Evolutionary conservation across 1,284 basidiomycete genomes (phyloP).

Genomic region (Ceratorhiza oryzae-sativae): DNA sequence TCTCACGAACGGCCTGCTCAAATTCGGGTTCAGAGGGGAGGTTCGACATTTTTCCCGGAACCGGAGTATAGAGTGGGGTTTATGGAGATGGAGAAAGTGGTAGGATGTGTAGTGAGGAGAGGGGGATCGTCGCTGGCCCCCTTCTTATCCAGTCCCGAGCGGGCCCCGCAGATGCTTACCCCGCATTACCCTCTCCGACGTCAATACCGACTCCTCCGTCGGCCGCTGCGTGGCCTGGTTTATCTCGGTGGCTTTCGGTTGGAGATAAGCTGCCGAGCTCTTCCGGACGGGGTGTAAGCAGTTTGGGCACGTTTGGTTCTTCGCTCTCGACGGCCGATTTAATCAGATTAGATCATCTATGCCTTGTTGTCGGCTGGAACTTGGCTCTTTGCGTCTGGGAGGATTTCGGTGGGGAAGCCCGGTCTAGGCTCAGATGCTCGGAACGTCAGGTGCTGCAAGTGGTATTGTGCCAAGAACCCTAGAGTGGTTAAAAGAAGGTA

Average conservation of each 20-base stretch:
- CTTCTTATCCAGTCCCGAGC: not conserved
- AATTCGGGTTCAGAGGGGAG: slow-evolving; percentile 61
- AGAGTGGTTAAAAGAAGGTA: not conserved
- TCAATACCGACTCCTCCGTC: slow-evolving; percentile 17
- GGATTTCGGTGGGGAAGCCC: not conserved
- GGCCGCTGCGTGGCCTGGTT: slow-evolving; percentile 22
- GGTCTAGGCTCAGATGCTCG: not conserved
- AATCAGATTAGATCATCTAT: slow-evolving; percentile 22
- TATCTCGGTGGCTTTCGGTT: slow-evolving; percentile 38
- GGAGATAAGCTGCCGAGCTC: slow-evolving; percentile 15
- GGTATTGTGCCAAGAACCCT: not conserved
- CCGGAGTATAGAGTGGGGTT: not conserved
- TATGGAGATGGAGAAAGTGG: not conserved
- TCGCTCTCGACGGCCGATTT: slow-evolving; percentile 27
- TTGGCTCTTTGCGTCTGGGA: not conserved
- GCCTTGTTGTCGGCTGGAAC: not conserved
- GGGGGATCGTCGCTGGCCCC: not conserved
- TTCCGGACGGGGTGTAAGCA: not conserved
- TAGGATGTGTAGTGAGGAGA: not conserved
- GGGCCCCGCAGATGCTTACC: not conserved
- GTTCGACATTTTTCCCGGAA: slow-evolving; percentile 11
- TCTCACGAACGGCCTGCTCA: slow-evolving; percentile 70
- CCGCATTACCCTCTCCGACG: not conserved
- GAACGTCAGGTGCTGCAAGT: not conserved
- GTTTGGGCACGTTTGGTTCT: not conserved